Base-by-base conservation (phyloP, 179 eudicot species). In the Vitellaria paradoxa region DNA sequence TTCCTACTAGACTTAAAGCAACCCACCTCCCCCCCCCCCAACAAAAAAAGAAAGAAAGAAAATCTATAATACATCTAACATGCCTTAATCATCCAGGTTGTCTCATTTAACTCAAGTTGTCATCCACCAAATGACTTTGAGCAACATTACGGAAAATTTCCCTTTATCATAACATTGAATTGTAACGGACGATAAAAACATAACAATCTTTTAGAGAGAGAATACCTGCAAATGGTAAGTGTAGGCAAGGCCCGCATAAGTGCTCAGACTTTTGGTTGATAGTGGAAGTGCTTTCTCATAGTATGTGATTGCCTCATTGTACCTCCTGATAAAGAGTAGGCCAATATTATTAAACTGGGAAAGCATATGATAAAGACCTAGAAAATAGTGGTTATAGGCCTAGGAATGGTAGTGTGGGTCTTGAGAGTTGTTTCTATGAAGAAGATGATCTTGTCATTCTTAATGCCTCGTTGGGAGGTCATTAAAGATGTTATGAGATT, bases 241-340 rank as follows among this genome's bases (percentile, higher is more conserved):
- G 87, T 96, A 96, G 24, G 97, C 99, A 76, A 96, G 98, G 70
- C 99, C 99, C 1, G 99, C 91, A 82, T 93, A 96, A 37, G 96
- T 91, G 87, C 98, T 92, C 75, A 91, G 85, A 84, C 99, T 90
- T 86, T 86, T 90, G 45, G 98, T 91, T 47, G 99, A 91, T 76
- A 96, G 78, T 24, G 97, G 89, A 73, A 96, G 98, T 42, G 98
- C 98, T 86, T 89, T 91, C 86, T 93, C 96, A 81, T 96, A 96
- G 81, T 87, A 88, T 10, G 85, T 77, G 79, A 93, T 87, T 21
- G 99, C 99, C 79, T 91, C 98, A 24, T 74, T 66, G 82, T 93
- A 96, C 87, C 85, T 83, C 97, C 99, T 96, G 93, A 72, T 15
- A 71, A 23, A 50, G 23, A 47, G 1, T 49, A 24, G 40, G 6